Conservation (phyloP, 1,284 basidiomycete species). For the Trametes hirsuta region DNA sequence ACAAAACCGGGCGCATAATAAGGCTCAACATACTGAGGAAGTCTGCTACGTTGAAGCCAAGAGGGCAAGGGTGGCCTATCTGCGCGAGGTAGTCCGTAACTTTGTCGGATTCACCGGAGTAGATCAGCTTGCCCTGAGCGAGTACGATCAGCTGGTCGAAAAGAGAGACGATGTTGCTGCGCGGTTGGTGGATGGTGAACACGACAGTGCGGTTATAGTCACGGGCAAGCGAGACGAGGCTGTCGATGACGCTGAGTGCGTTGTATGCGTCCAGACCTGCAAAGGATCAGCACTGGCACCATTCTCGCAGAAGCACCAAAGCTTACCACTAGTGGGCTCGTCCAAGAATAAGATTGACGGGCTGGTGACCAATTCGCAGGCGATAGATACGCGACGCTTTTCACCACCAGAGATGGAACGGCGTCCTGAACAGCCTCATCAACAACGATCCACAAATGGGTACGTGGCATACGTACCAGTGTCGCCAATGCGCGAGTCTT, state of each 20-base stretch:
- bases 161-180: slow-evolving; percentile 94
- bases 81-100: slow-evolving; percentile 83
- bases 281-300: neutral
- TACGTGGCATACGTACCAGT: slow-evolving; percentile 53
- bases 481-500: slow-evolving; percentile 88
- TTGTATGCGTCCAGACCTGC: slow-evolving; percentile 93
- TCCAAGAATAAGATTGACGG: slow-evolving; percentile 96
- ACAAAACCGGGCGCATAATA: neutral
- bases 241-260: slow-evolving; percentile 92
- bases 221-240: slow-evolving; percentile 82
- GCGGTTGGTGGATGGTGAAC: slow-evolving; percentile 98
- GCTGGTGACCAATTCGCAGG: slow-evolving; percentile 97
- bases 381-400: slow-evolving; percentile 94
- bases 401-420: slow-evolving; percentile 95
- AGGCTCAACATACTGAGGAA: slow-evolving; percentile 72
- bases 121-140: slow-evolving; percentile 82
- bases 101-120: slow-evolving; percentile 75
- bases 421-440: slow-evolving; percentile 46
- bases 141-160: slow-evolving; percentile 93
- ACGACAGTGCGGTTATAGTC: slow-evolving; percentile 95
- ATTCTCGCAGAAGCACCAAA: neutral
- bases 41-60: slow-evolving; percentile 98
- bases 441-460: slow-evolving; percentile 4
- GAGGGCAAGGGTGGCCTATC: slow-evolving; percentile 85
- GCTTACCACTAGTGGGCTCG: slow-evolving; percentile 91